A percentile compares a stretch with the other conserved stretches of the same genome.
Conservation (phyloP, 495 filamentous ascomycete species). For the Evernia prunastri region DNA sequence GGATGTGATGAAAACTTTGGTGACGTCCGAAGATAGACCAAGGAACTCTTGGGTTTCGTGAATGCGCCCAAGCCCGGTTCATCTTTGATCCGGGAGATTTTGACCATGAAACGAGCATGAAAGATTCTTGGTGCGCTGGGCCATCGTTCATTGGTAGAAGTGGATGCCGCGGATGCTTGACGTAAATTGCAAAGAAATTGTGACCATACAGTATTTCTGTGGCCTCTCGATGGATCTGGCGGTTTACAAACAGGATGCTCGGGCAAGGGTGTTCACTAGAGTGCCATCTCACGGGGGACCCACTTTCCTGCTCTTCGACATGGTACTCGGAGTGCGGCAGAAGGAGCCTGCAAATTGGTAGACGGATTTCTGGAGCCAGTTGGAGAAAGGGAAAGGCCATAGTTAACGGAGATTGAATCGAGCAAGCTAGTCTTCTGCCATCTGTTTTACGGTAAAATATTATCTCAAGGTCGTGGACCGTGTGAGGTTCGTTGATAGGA, state of each 20-base stretch:
- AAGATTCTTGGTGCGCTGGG: conserved; percentile 19
- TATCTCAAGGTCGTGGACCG: background rate
- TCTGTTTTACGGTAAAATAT: background rate
- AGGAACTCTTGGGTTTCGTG: conserved; percentile 14
- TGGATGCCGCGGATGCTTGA: conserved; percentile 16
- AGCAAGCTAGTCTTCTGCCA: too few species aligned
- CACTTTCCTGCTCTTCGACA: background rate
- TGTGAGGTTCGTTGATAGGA: too few species aligned
- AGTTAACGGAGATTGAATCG: background rate
- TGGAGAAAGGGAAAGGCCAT: conserved; percentile 12
- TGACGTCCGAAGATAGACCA: conserved; percentile 10
- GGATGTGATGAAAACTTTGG: conserved; percentile 17
- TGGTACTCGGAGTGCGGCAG: conserved; percentile 18
- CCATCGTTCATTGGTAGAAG: conserved; percentile 19
- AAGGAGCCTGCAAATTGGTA: conserved; percentile 16
- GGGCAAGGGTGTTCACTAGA: background rate
- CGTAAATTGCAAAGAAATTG: conserved; percentile 18
- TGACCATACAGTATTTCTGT: conserved; percentile 13
- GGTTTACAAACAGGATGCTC: conserved; percentile 17
- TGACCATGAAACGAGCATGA: conserved; percentile 20
- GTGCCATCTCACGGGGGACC: conserved; percentile 17
- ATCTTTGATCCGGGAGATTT: background rate
- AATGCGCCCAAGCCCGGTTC: conserved; percentile 13
- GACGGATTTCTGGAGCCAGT: conserved; percentile 17
- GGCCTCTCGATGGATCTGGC: conserved; percentile 15